Conservation (phyloP, 1,284 basidiomycete species). For the Apiotrichum gamsii region DNA sequence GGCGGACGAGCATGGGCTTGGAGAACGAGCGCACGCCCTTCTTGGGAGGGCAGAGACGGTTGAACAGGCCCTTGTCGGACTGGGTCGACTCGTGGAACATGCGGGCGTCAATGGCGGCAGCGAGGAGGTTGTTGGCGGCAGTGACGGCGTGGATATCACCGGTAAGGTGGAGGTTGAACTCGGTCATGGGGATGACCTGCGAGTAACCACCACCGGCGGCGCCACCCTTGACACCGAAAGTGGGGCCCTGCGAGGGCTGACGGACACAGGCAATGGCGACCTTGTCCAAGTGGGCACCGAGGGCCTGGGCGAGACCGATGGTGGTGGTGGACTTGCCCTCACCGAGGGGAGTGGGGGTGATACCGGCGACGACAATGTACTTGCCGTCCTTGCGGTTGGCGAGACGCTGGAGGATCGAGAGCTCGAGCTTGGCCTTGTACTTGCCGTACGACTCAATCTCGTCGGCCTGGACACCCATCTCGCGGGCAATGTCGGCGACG, state of each 20-base stretch:
- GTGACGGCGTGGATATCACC: slow-evolving; percentile 98
- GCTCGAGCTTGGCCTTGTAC: slow-evolving; percentile 96
- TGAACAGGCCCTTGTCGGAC: slow-evolving; percentile 90
- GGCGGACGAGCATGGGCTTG: slow-evolving; percentile 90
- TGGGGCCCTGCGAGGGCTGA: slow-evolving; percentile 96
- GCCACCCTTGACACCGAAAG: slow-evolving; percentile 99
- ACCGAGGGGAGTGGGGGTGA: slow-evolving; percentile 94
- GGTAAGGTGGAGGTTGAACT: slow-evolving; percentile 79
- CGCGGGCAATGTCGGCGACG: slow-evolving; percentile 71
- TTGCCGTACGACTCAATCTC: slow-evolving; percentile 93
- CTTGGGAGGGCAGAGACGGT: slow-evolving; percentile 82
- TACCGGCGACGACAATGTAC: slow-evolving; percentile 95
- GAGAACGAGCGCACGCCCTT: slow-evolving; percentile 94
- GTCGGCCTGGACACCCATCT: slow-evolving; percentile 78
- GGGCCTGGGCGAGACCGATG: slow-evolving; percentile 91
- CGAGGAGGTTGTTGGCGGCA: slow-evolving; percentile 94
- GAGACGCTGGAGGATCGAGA: slow-evolving; percentile 79
- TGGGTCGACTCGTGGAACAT: slow-evolving; percentile 98
- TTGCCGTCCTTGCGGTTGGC: slow-evolving; percentile 85
- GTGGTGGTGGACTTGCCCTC: slow-evolving; percentile 99
- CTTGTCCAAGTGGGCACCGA: slow-evolving; percentile 89
- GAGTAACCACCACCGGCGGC: slow-evolving; percentile 98
- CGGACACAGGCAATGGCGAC: slow-evolving; percentile 96
- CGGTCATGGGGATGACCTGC: slow-evolving; percentile 99
- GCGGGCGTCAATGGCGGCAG: slow-evolving; percentile 91